Evolutionary conservation across 305 asterid species (phyloP), one percentile per base, ranked within the genome.

Genomic region (Solanum chacoense): DNA sequence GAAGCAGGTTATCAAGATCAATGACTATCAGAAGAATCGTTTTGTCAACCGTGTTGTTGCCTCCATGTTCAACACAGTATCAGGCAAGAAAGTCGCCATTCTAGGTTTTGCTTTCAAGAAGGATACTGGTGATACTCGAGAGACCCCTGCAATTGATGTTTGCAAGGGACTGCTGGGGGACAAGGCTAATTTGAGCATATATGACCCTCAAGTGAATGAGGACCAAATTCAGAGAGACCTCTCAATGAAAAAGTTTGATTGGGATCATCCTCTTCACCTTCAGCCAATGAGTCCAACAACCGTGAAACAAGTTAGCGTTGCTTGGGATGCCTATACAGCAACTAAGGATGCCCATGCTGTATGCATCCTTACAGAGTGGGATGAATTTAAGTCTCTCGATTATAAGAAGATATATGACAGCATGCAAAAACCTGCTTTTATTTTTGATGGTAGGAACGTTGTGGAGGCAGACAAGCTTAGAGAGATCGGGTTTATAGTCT

Each of bases 341-440:
- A 95, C 97, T 1, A 96, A 94, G 92, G 98, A 90, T 26, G 96
- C 98, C 5, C 98, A 96, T 42, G 98, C 94, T 16, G 90, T 96
- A n/a, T 96, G 98, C 92, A 92, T 96, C 87, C 96, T 96, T 11
- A 96, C 98, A 4, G 98, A 96, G 92, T 96, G 98, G 98, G 98
- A 96, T 35, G 98, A 96, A 93, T 95, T 96, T 88, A 96, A 90
- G 95, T 91, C 85, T 12, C 98, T 96, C n/a, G 98, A 96, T 88
- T 96, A 91, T 92, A 90, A 94, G 92, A 95, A 71, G 94, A 93
- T 96, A 37, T 95, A 94, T 18, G 95, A 96, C 90, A 94, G 92
- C 92, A 95, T 95, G 98, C 96, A 94, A 93, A 95, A 95, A 88
- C 98, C 97, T 1, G 98, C 98, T 18, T 95, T 94, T 24, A 36